A percentile compares a stretch with the other conserved stretches of the same genome.
Conservation (phyloP, 1,284 basidiomycete genomes). For the Megacollybia platyphylla region DNA sequence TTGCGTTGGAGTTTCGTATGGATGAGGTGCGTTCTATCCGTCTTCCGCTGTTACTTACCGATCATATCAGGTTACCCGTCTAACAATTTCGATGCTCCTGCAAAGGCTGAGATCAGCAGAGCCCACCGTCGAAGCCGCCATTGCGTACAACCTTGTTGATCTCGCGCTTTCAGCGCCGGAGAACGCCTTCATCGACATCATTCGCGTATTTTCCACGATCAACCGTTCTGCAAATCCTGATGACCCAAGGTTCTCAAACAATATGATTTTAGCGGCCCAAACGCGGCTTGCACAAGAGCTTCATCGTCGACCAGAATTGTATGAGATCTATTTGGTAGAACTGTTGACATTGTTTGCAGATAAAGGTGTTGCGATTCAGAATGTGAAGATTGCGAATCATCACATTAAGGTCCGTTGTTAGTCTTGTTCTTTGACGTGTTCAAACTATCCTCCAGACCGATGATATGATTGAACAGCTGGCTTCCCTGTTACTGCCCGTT, state of each 20-base stretch:
- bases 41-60: background rate
- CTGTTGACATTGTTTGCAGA: slow-evolving; percentile 81
- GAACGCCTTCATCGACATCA: slow-evolving; percentile 74
- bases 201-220: slow-evolving; percentile 77
- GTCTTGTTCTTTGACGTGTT: slow-evolving; percentile 1
- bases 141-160: slow-evolving; percentile 86
- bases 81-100: slow-evolving; percentile 86
- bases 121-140: slow-evolving; percentile 79
- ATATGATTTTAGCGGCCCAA: slow-evolving; percentile 83
- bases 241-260: slow-evolving; percentile 76
- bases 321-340: slow-evolving; percentile 75
- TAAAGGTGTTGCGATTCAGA: slow-evolving; percentile 87
- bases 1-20: slow-evolving; percentile 72
- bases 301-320: slow-evolving; percentile 58
- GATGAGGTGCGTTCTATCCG: slow-evolving; percentile 47
- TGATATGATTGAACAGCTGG: slow-evolving; percentile 76
- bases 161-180: slow-evolving; percentile 74
- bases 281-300: slow-evolving; percentile 78
- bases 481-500: slow-evolving; percentile 80
- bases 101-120: slow-evolving; percentile 81
- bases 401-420: slow-evolving; percentile 42
- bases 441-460: slow-evolving; percentile 39
- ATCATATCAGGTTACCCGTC: slow-evolving; percentile 52
- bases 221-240: slow-evolving; percentile 77
- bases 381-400: slow-evolving; percentile 51